phyloP scores from a whole-genome alignment of 169 alveolate species.

The Fabrea salina region DNA sequence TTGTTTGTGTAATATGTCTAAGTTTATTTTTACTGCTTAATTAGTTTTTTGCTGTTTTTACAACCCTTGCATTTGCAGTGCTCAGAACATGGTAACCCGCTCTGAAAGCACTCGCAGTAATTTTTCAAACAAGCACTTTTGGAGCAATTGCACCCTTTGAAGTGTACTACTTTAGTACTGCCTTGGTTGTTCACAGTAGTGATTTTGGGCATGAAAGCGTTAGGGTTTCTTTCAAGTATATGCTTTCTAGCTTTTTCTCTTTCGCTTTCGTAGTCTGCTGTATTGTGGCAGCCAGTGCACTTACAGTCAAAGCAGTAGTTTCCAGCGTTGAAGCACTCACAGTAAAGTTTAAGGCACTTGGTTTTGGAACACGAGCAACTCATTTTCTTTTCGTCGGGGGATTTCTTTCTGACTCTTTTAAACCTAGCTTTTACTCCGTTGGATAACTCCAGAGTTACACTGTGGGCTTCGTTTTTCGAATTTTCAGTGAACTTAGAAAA shows the following conservation, averaged over 20 bases:
- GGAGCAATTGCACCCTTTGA: slow-evolving; percentile 75
- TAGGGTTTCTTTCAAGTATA: slow-evolving; percentile 74
- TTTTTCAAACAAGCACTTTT: slow-evolving; percentile 74
- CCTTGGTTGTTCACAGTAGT: background rate
- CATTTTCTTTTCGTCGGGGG: background rate
- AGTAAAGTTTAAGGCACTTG: slow-evolving; percentile 83
- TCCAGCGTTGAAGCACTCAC: slow-evolving; percentile 85
- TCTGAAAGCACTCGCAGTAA: slow-evolving; percentile 78
- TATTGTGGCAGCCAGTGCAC: slow-evolving; percentile 77
- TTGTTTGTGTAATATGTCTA: no score
- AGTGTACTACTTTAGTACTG: slow-evolving; percentile 5
- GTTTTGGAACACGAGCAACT: slow-evolving; percentile 83
- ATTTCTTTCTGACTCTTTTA: background rate
- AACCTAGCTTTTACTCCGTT: no score
- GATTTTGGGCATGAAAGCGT: slow-evolving; percentile 64
- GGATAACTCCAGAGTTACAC: no score
- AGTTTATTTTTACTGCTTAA: no score
- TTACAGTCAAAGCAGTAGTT: slow-evolving; percentile 78
- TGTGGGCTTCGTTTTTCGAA: no score
- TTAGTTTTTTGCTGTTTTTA: background rate
- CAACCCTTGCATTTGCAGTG: slow-evolving; percentile 71
- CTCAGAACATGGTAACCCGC: slow-evolving; percentile 55
- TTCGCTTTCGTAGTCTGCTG: slow-evolving; percentile 65
- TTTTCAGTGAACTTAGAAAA: no score
- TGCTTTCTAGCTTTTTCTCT: slow-evolving; percentile 63